Evolutionary conservation across 495 filamentous ascomycete species (phyloP).

Genomic region (Entonaema liquescens): DNA sequence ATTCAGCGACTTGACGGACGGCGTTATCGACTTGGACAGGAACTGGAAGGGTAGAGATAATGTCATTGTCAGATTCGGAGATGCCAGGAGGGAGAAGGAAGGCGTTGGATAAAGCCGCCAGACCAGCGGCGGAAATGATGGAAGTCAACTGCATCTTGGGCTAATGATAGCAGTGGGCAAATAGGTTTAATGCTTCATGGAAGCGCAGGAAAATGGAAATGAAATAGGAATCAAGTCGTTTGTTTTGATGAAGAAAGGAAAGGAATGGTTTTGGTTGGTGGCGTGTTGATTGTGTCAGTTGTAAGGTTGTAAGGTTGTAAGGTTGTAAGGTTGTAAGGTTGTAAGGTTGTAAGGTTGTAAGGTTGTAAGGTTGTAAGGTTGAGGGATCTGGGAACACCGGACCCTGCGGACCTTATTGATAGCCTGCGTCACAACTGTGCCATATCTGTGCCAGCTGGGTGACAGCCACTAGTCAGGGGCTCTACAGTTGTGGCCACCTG

Average conservation of each 20-base stretch:
- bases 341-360: no score
- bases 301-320: no score
- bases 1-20: slow-evolving; percentile 21
- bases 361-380: background rate
- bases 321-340: no score
- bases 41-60: slow-evolving; percentile 44
- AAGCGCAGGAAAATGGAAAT: slow-evolving; percentile 25
- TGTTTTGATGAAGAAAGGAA: slow-evolving; percentile 35
- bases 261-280: slow-evolving; percentile 28
- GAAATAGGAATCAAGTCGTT: slow-evolving; percentile 11
- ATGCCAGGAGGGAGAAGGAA: slow-evolving; percentile 45
- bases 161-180: slow-evolving; percentile 8
- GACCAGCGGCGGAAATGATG: slow-evolving; percentile 43
- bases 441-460: slow-evolving; percentile 10
- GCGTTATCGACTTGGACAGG: slow-evolving; percentile 24
- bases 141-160: slow-evolving; percentile 42
- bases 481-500: slow-evolving; percentile 1
- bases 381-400: slow-evolving; percentile 5
- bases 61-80: slow-evolving; percentile 32
- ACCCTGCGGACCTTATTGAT: slow-evolving; percentile 28
- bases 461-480: background rate
- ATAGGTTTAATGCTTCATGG: slow-evolving; percentile 39
- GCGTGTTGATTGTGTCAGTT: slow-evolving; percentile 27
- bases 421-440: slow-evolving; percentile 22
- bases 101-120: slow-evolving; percentile 46